Percentiles rank a stretch among this genome's conserved stretches.
These are phyloP conservation scores for Backusella mclennaniae DNA, from an alignment of 192 early-diverging fungal species.

Conservation along the genomic window DNA sequence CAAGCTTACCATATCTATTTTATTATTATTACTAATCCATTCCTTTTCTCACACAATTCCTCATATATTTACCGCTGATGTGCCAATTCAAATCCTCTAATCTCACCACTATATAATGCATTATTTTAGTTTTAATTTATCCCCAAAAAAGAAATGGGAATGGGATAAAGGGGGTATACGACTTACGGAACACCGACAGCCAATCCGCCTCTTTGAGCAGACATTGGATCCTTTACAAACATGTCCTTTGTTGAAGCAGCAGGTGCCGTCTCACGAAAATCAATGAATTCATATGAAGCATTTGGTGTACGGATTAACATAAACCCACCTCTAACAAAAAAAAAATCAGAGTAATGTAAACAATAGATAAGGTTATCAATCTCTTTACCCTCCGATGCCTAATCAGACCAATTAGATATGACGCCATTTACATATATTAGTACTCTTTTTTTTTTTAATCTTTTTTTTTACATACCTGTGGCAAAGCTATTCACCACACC, in stretches of 20 bases:
- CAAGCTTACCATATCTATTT: slow-evolving; percentile 70
- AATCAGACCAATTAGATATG: slow-evolving; percentile 2
- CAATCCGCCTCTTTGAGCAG: slow-evolving; percentile 71
- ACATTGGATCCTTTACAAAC: slow-evolving; percentile 71
- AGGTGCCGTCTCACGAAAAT: slow-evolving; percentile 90
- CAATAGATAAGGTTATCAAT: not conserved
- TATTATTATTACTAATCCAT: not conserved
- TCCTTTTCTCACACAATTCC: not conserved
- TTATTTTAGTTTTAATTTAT: not conserved
- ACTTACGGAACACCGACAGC: slow-evolving; percentile 75
- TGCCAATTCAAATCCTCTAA: slow-evolving; percentile 81
- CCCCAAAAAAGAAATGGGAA: slow-evolving; percentile 6
- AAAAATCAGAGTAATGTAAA: not conserved
- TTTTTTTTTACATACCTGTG: slow-evolving; percentile 47
- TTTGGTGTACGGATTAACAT: slow-evolving; percentile 74
- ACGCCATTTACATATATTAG: slow-evolving; percentile 7
- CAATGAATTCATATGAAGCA: slow-evolving; percentile 65
- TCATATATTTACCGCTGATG: slow-evolving; percentile 51
- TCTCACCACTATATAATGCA: slow-evolving; percentile 65
- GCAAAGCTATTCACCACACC: slow-evolving; percentile 89
- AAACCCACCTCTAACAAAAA: slow-evolving; percentile 76
- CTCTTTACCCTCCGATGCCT: slow-evolving; percentile 67
- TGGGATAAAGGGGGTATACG: not conserved
- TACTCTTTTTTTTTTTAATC: not conserved
- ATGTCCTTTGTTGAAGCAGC: slow-evolving; percentile 70